A percentile compares a stretch with the other conserved stretches of the same genome.
These are phyloP conservation scores for Yamadazyma sp. DNA, from an alignment of 1,139 yeast species.

Conservation along the genomic window DNA sequence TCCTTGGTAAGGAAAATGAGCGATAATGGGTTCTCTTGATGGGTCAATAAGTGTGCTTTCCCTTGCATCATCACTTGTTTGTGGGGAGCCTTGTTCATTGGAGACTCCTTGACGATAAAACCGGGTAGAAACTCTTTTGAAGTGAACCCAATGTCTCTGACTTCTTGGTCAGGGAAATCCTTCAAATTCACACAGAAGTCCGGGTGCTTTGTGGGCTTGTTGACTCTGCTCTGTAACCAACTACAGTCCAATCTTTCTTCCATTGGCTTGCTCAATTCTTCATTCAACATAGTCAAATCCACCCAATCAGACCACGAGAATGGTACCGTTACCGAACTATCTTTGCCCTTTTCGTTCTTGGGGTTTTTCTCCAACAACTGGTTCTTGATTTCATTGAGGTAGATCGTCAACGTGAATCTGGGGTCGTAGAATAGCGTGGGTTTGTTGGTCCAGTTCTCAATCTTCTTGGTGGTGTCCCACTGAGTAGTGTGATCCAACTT, in stretches of 20 bases:
- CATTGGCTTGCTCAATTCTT: slow-evolving; percentile 20
- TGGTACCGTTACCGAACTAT: slow-evolving; percentile 22
- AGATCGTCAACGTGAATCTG: slow-evolving; percentile 33
- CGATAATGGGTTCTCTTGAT: slow-evolving; percentile 44
- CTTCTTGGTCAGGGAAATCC: slow-evolving; percentile 21
- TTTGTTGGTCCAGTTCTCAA: slow-evolving; percentile 19
- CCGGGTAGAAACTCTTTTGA: slow-evolving; percentile 23
- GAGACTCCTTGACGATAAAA: slow-evolving; percentile 25
- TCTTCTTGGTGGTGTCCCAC: slow-evolving; percentile 4
- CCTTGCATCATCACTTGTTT: slow-evolving; percentile 32
- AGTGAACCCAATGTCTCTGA: slow-evolving; percentile 21
- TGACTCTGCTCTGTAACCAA: slow-evolving; percentile 19
- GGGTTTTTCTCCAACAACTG: slow-evolving; percentile 13
- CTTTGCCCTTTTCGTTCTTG: slow-evolving; percentile 12
- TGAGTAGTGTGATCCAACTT: slow-evolving; percentile 7
- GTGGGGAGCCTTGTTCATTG: slow-evolving; percentile 31
- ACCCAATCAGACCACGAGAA: slow-evolving; percentile 37
- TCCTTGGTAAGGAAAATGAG: slow-evolving; percentile 40
- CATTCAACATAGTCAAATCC: slow-evolving; percentile 24
- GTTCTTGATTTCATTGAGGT: slow-evolving; percentile 26
- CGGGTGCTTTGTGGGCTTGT: slow-evolving; percentile 20
- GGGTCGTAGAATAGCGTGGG: slow-evolving; percentile 33
- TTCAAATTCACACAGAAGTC: slow-evolving; percentile 25
- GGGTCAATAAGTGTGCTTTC: slow-evolving; percentile 43
- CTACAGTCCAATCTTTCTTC: slow-evolving; percentile 24